A percentile compares a stretch with the other conserved stretches of the same genome.
These are phyloP conservation scores for Moniliella sp. DNA, from an alignment of 1,284 basidiomycete genomes.

Conservation along the genomic window DNA sequence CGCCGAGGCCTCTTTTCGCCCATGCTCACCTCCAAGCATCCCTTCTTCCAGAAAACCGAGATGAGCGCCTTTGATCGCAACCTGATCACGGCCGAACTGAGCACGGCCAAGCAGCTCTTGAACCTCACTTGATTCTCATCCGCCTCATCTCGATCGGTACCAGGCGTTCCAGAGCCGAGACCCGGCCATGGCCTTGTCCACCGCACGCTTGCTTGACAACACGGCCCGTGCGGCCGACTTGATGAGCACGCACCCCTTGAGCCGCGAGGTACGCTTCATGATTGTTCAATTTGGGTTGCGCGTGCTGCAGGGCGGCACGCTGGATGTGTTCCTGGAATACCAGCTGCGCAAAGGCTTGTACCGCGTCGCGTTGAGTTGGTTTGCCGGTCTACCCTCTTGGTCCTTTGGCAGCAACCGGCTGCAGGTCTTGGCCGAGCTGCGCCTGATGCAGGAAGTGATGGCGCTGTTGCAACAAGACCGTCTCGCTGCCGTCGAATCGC, in stretches of 20 bases:
- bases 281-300: constrained; percentile 83
- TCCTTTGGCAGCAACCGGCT: constrained; percentile 75
- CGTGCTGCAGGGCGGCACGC: constrained; percentile 60
- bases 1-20: constrained; percentile 32
- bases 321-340: constrained; percentile 66
- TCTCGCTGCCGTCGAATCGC: constrained; percentile 38
- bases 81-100: constrained; percentile 51
- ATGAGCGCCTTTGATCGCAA: constrained; percentile 79
- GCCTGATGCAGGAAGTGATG: constrained; percentile 61
- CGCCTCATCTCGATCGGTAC: constrained; percentile 72
- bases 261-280: constrained; percentile 68
- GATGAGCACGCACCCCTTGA: constrained; percentile 68
- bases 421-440: constrained; percentile 69
- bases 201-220: constrained; percentile 61
- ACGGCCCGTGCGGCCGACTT: constrained; percentile 9
- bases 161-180: constrained; percentile 77
- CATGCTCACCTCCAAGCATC: neutral
- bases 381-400: constrained; percentile 45
- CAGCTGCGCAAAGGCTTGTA: constrained; percentile 57
- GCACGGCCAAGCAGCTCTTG: constrained; percentile 48
- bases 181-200: constrained; percentile 60
- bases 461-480: constrained; percentile 53
- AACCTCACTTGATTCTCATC: constrained; percentile 60
- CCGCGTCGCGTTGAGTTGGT: constrained; percentile 67
- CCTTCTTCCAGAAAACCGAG: constrained; percentile 54